Evolutionary conservation across 352 stramenopile species (phyloP), one percentile per base, ranked within the genome.

Genomic region (Phytopythium cucurbitacearum): DNA sequence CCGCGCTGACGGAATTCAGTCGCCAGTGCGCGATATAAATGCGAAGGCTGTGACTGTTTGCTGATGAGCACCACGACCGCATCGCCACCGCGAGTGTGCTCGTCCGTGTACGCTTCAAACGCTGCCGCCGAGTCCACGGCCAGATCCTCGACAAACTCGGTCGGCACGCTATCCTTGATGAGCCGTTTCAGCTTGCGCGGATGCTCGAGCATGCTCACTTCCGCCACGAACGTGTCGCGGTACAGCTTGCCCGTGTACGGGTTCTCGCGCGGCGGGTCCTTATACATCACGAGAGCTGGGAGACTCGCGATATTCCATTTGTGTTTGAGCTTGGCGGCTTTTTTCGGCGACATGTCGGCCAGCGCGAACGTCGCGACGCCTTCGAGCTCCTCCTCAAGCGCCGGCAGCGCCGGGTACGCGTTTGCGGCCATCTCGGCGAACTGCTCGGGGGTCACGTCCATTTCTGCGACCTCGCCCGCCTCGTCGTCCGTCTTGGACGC

Each of bases 201-300:
- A 28, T 85, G 63, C 11, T 81, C 51, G 15, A 86, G 59, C 43
- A 85, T 48, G 7, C 52, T 35, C 0, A 69, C 54, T 12, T 80
- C 64, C 16, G 51, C 51, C 12, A 72, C 39, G 40, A 64, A 57
- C 10, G 79, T 58, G 38, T 83, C 67, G 42, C 82, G 68, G 49
- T 91, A 93, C 51, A 71, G 48, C 46, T 75, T 73, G 12, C 71
- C 67, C 13, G 80, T 89, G 60, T 93, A 93, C 7, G 82, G 82
- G 50, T 93, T 93, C 64, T 73, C 59, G 34, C 87, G 76, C 0
- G 82, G 82, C 21, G 53, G 56, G 34, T 85, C 80, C 45, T 69
- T 76, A 61, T 85, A 89, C 21, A 87, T 38, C 3, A 89, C 53
- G 7, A 93, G 53, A 21, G 71, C 73, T 2, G 82, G 82, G 1